A percentile compares a stretch with the other conserved stretches of the same genome.
Evolutionary conservation across 495 filamentous ascomycete genomes (phyloP).

Genomic region (Tuber microsphaerosporum): DNA sequence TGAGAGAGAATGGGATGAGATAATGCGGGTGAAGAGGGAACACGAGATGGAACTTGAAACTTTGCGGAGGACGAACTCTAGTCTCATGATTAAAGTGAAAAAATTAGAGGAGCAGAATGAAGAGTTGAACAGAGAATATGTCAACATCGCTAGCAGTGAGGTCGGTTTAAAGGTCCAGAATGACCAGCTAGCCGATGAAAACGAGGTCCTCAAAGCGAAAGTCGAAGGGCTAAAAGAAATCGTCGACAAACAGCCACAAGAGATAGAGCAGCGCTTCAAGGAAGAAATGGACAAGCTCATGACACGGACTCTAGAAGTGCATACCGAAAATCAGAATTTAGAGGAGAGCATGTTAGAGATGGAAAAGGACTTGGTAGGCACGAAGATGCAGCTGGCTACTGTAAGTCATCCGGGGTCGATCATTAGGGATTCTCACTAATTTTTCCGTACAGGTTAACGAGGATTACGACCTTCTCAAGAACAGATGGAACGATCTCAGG

Average conservation of each 20-base stretch:
- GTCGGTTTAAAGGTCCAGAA: slow-evolving; percentile 90
- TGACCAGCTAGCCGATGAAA: slow-evolving; percentile 76
- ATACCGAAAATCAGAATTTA: slow-evolving; percentile 81
- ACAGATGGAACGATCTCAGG: slow-evolving; percentile 76
- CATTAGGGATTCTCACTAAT: slow-evolving; percentile 16
- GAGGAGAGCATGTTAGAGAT: slow-evolving; percentile 90
- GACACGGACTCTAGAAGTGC: slow-evolving; percentile 85
- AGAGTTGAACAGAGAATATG: slow-evolving; percentile 86
- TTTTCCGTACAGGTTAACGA: slow-evolving; percentile 52
- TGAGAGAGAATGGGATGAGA: slow-evolving; percentile 84
- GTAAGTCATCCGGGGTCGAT: slow-evolving; percentile 47
- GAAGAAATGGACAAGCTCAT: slow-evolving; percentile 87
- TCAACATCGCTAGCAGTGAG: slow-evolving; percentile 79
- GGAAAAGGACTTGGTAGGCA: slow-evolving; percentile 85
- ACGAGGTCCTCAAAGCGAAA: slow-evolving; percentile 75
- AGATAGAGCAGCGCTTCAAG: slow-evolving; percentile 75
- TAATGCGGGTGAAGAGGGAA: slow-evolving; percentile 66
- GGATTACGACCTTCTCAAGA: slow-evolving; percentile 65
- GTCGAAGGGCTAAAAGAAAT: slow-evolving; percentile 73
- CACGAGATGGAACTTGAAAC: slow-evolving; percentile 74
- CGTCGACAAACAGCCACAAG: slow-evolving; percentile 79
- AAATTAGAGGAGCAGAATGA: slow-evolving; percentile 80
- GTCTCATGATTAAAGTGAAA: slow-evolving; percentile 64
- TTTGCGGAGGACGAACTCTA: slow-evolving; percentile 57
- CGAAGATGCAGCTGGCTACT: slow-evolving; percentile 93